Base-by-base conservation (phyloP, 495 filamentous ascomycete genomes). In the Aspergillus leporis region DNA sequence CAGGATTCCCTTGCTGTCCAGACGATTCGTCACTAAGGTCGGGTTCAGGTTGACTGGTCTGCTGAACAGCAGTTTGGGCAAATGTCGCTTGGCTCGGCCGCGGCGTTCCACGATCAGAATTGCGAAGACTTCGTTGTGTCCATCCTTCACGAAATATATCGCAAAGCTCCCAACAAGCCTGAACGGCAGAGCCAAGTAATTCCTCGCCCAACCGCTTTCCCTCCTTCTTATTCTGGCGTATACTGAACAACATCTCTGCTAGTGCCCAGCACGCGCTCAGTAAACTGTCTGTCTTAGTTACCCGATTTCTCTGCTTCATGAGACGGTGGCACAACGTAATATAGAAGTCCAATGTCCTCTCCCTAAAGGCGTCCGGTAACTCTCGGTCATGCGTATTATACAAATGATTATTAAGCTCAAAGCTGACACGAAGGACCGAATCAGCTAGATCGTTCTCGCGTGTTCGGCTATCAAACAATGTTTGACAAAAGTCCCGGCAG, bases 81-180 rank as follows among this genome's bases (percentile, higher is more conserved):
- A 93, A 93, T 28, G 82, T 88, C 28, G 87, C 83, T 66, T 94
- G 91, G 55, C 84, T 89, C 1, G 92, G 90, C 31, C 90, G 80
- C 0, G 92, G 92, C n/a, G 92, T 96, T 23, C 89, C 90, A 34
- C 91, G 81, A 58, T 96, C 92, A 5, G 92, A 91, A 43, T 89
- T 85, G 31, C 94, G 85, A 68, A 96, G 88, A 38, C 89, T 85
- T 34, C 93, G 84, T 61, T 93, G 89, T 28, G 91, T 92, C 92
- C 92, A 97, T 12, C 92, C 92, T 77, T 94, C 90, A 34, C 92
- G 83, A 76, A 96, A 97, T 49, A 97, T 86, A 74, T 97, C 92
- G 70, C 91, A 95, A 25, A 97, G 84, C 63, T 96, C 92, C 92
- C 92, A 97, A 72, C 92, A 97, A 6, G 92, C 89, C 66, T 96